Percentiles rank a stretch among this genome's conserved stretches.
Conservation (phyloP, 2,329 filamentous ascomycete genomes). For the Sporothrix luriei region DNA sequence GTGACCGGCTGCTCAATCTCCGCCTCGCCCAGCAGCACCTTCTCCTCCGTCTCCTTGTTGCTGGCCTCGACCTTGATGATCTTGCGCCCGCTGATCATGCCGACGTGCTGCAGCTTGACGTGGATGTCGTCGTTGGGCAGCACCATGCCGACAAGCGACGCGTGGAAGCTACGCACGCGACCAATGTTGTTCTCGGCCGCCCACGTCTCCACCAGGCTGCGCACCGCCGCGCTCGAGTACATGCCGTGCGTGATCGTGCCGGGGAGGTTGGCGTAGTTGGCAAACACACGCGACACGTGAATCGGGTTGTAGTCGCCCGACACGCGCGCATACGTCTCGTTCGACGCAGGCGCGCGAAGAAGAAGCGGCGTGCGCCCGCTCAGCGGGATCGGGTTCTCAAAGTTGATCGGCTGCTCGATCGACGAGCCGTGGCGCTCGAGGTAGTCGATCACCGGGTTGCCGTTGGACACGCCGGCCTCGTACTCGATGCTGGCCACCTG, state of each 20-base stretch:
- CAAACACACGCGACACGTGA: constrained; percentile 95
- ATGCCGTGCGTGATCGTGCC: constrained; percentile 99
- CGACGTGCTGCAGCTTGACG: constrained; percentile 92
- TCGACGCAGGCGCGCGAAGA: constrained; percentile 88
- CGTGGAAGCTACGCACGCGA: constrained; percentile 95
- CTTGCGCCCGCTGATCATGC: constrained; percentile 97
- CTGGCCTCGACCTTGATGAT: constrained; percentile 98
- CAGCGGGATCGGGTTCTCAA: constrained; percentile 95
- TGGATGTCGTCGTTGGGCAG: constrained; percentile 93
- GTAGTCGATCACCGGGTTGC: constrained; percentile 96
- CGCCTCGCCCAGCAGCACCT: constrained; percentile 91
- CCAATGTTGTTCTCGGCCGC: constrained; percentile 98
- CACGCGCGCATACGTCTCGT: constrained; percentile 96
- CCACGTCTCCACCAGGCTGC: constrained; percentile 97
- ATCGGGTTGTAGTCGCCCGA: constrained; percentile 99
- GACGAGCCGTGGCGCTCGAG: constrained; percentile 86
- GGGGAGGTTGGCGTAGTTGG: constrained; percentile 90
- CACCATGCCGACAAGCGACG: constrained; percentile 97
- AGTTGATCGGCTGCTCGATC: constrained; percentile 94
- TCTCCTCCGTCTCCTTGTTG: constrained; percentile 95
- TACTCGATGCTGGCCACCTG: constrained; percentile 98
- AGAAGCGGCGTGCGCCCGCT: constrained; percentile 88
- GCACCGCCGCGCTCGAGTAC: constrained; percentile 97
- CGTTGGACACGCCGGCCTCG: constrained; percentile 84
- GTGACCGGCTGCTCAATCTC: constrained; percentile 98